Evolutionary conservation across 495 filamentous ascomycete species (phyloP), one percentile per base, ranked within the genome.

Genomic region (Talaromyces stipitatus): DNA sequence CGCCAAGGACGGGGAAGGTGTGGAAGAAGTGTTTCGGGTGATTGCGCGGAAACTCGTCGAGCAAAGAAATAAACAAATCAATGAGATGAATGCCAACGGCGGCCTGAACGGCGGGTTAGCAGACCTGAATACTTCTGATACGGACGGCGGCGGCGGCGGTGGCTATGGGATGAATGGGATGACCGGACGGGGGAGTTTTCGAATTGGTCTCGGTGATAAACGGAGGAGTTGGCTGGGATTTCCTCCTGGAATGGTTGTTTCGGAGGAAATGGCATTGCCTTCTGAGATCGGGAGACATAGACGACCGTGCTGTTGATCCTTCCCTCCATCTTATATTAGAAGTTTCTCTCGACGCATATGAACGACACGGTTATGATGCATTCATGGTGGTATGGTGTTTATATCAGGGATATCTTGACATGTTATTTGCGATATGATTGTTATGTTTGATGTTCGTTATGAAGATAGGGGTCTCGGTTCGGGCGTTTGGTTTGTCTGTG

Each of bases 21-120:
- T 98, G 10, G 94, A 98, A 53, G 94, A 98, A 74, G 92, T 98
- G 0, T 98, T 98, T 62, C 82, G 91, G 0, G 92, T 97, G 16
- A 94, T 97, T 36, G 91, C 92, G 33, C 76, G 94, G 64, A 96
- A 96, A 71, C 78, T 98, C 56, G 92, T 98, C 28, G 92, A 97
- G 76, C 90, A 94, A 78, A 84, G 88, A 61, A 81, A 88, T 64
- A 84, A 82, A 45, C 69, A 10, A 66, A 3, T 45, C 9, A 38
- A 52, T 27, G 11, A 53, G 55, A n/a, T 56, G 55, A 48, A 24
- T 64, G 60, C 22, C 56, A 68, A 28, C 18, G 30, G 46, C 18
- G 28, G 28, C 8, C 30, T 14, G n/a, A 41, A 27, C 10, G 33
- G 22, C 11, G 32, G 23, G 4, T 33, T 16, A 27, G 43, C 50